A percentile compares a stretch with the other conserved stretches of the same genome.
Conservation (phyloP, 768 basidiomycete genomes). For the Albatrellus ellisii region DNA sequence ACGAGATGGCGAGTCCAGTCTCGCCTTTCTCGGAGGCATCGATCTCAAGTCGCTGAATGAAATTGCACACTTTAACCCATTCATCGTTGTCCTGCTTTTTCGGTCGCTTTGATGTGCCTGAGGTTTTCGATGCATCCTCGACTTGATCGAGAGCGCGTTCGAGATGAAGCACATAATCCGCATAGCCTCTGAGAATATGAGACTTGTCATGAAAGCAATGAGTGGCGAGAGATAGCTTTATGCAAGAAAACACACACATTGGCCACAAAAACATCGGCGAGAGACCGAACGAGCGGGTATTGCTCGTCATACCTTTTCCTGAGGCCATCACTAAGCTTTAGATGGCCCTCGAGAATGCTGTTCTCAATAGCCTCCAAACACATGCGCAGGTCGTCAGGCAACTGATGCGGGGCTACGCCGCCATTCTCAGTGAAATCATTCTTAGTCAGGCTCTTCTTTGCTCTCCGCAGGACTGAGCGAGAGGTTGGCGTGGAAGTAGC, state of each 20-base stretch:
- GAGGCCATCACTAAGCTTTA: conserved; percentile 71
- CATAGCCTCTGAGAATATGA: conserved; percentile 88
- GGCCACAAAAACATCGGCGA: conserved; percentile 93
- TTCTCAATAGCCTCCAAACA: conserved; percentile 81
- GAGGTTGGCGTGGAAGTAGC: conserved; percentile 24
- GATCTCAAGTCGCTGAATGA: conserved; percentile 67
- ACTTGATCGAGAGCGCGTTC: conserved; percentile 84
- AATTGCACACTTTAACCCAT: conserved; percentile 66
- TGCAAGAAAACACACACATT: conserved; percentile 57
- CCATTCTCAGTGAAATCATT: conserved; percentile 28
- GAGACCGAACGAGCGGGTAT: conserved; percentile 81
- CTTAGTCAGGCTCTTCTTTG: conserved; percentile 48
- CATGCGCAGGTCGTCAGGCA: conserved; percentile 79
- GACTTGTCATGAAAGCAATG: conserved; percentile 36
- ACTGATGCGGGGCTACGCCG: conserved; percentile 56
- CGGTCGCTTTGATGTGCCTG: conserved; percentile 55
- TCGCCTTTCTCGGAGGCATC: conserved; percentile 77
- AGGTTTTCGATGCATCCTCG: conserved; percentile 58
- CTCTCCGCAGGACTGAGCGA: conserved; percentile 44
- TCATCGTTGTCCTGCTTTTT: conserved; percentile 74
- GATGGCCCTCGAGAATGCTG: conserved; percentile 83
- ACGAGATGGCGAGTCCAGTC: conserved; percentile 86
- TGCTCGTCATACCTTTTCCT: conserved; percentile 91
- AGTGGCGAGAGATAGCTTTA: conserved; percentile 5
- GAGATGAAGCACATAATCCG: conserved; percentile 86